Evolutionary conservation across 495 filamentous ascomycete species (phyloP).

Genomic region (Rhypophila decipiens): DNA sequence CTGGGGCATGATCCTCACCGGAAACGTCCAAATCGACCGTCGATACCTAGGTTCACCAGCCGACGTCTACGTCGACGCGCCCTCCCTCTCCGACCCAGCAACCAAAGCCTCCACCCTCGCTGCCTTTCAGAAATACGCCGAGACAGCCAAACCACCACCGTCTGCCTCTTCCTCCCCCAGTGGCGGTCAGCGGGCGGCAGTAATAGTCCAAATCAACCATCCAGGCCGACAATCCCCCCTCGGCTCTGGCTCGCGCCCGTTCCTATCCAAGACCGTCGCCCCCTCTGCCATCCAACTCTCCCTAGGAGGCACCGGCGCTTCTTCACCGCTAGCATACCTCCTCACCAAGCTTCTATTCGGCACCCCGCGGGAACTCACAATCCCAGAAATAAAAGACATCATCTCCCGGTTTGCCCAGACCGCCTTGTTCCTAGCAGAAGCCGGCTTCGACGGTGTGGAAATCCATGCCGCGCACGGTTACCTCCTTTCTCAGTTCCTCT

Average conservation of each 20-base stretch:
- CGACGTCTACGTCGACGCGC: background rate
- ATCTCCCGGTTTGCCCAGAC: constrained; percentile 52
- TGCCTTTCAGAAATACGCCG: background rate
- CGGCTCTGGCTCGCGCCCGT: constrained; percentile 35
- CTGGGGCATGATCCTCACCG: constrained; percentile 36
- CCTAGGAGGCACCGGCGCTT: constrained; percentile 22
- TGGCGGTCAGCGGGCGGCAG: constrained; percentile 29
- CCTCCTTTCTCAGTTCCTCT: constrained; percentile 65
- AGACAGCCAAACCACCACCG: too few species aligned
- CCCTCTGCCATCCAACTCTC: constrained; percentile 38
- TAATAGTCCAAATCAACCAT: constrained; percentile 53
- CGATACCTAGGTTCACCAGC: background rate
- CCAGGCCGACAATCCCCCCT: constrained; percentile 51
- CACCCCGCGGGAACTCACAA: constrained; percentile 48
- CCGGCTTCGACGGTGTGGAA: constrained; percentile 75
- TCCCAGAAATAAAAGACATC: constrained; percentile 47
- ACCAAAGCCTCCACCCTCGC: background rate
- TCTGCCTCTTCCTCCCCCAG: too few species aligned
- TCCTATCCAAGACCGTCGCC: constrained; percentile 45
- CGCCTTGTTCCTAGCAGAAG: constrained; percentile 53
- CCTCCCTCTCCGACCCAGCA: background rate
- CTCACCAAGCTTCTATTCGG: constrained; percentile 51
- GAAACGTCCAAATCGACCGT: constrained; percentile 13
- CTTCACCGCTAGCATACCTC: constrained; percentile 41
- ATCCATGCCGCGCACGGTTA: constrained; percentile 71